Evolutionary conservation across 352 stramenopile genomes (phyloP).

Genomic region (Phytopythium mirpurense): DNA sequence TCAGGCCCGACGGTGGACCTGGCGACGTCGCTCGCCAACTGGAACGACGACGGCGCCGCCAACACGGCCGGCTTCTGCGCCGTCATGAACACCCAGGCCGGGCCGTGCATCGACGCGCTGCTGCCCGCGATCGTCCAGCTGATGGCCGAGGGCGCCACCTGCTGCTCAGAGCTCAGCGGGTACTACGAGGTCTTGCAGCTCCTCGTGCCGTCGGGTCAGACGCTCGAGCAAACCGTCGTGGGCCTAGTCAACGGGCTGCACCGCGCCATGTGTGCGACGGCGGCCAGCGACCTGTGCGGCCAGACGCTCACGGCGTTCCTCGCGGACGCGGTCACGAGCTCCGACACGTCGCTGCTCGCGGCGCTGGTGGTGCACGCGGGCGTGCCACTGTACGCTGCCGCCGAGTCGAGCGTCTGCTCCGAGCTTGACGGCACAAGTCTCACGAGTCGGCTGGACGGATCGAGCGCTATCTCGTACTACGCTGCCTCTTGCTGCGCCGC

Average conservation of each 20-base stretch:
- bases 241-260: constrained; percentile 52
- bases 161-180: constrained; percentile 37
- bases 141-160: constrained; percentile 38
- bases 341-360: constrained; percentile 31
- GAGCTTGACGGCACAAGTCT: constrained; percentile 33
- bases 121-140: constrained; percentile 35
- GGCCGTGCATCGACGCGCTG: constrained; percentile 36
- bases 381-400: constrained; percentile 43
- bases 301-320: constrained; percentile 39
- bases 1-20: constrained; percentile 16
- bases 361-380: constrained; percentile 36
- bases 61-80: constrained; percentile 44
- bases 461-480: constrained; percentile 33
- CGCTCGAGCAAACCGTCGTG: constrained; percentile 32
- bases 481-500: constrained; percentile 40
- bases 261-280: constrained; percentile 42
- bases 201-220: constrained; percentile 39
- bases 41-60: constrained; percentile 27
- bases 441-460: constrained; percentile 28
- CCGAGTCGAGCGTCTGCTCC: constrained; percentile 32
- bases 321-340: constrained; percentile 19
- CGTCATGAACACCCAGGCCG: constrained; percentile 48
- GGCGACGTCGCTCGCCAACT: constrained; percentile 23
- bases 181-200: constrained; percentile 45
- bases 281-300: constrained; percentile 38